Evolutionary conservation across 352 stramenopile genomes (phyloP).

Genomic region (Halophytophthora batemanensis): DNA sequence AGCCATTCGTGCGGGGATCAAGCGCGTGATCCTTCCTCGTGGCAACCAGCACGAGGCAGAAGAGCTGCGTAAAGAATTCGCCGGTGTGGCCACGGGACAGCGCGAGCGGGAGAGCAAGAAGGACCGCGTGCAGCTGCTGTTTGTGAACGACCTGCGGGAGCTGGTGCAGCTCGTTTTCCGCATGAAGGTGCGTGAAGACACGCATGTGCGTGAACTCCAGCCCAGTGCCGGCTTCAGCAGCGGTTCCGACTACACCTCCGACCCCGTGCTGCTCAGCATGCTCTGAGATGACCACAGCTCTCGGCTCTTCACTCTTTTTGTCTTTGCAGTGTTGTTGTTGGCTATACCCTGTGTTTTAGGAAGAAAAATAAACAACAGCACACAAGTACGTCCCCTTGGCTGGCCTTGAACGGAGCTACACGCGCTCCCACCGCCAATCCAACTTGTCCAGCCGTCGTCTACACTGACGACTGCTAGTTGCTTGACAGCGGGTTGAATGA

Average conservation of each 20-base stretch:
- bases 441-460: slow-evolving; percentile 1
- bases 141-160: slow-evolving; percentile 66
- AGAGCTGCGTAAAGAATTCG: slow-evolving; percentile 65
- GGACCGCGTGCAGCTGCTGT: slow-evolving; percentile 50
- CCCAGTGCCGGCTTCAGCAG: slow-evolving; percentile 1
- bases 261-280: slow-evolving; percentile 45
- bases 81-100: slow-evolving; percentile 14
- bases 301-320: slow-evolving; percentile 22
- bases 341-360: slow-evolving; percentile 2
- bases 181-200: slow-evolving; percentile 51
- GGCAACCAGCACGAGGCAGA: slow-evolving; percentile 75
- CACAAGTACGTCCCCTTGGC: slow-evolving; percentile 10
- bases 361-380: slow-evolving; percentile 13
- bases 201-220: slow-evolving; percentile 13
- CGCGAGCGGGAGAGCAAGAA: slow-evolving; percentile 18
- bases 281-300: slow-evolving; percentile 21
- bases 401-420: slow-evolving; percentile 8
- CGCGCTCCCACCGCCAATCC: no score
- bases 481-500: slow-evolving; percentile 63
- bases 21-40: slow-evolving; percentile 70
- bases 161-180: slow-evolving; percentile 68
- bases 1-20: slow-evolving; percentile 82
- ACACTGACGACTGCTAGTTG: slow-evolving; percentile 6
- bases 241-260: slow-evolving; percentile 20
- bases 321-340: slow-evolving; percentile 4